Base-by-base conservation (phyloP, 2,329 filamentous ascomycete genomes). In the Nakataea oryzae region DNA sequence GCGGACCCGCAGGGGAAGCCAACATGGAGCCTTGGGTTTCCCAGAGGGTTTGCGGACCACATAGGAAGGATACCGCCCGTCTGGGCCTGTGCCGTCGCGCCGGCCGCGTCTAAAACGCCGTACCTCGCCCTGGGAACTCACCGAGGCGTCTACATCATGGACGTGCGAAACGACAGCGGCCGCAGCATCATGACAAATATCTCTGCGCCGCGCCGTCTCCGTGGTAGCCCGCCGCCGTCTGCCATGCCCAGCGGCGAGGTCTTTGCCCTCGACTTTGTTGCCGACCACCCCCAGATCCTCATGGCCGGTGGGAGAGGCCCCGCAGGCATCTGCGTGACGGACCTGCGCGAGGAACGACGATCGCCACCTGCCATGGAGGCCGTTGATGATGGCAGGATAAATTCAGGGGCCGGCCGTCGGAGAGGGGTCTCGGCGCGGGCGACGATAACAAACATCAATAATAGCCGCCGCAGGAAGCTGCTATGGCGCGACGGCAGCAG, bases 181-280 rank as follows among this genome's bases (percentile, higher is more conserved):
- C 4, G 27, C 26, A 32, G 27, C 7, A n/a, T 17, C 34, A 11
- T 27, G 54, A 55, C 54, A 3, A 14, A n/a, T n/a, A 4, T 26
- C 24, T 29, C 24, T 13, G 24, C 11, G 1, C 24, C 54, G 58
- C 32, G 3, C 21, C 21, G 14, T 27, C 26, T 2, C 24, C 14
- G 34, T 27, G 57, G 24, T 12, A 24, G 11, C 57, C 17, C 0
- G 29, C 30, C 9, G 27, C 9, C 57, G 21, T 24, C 32, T 13
- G n/a, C 29, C 34, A 3, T 34, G 34, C 41, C 56, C 26, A 64
- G 69, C 59, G 62, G 68, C 59, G 75, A 83, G 63, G 71, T 82
- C 56, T 80, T 84, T 62, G 71, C 78, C 4, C 71, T 83, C 29
- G 78, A 80, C 61, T 85, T 81, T 65, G 73, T 79, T 27, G 64